Evolutionary conservation across 768 basidiomycete species (phyloP), one percentile per base, ranked within the genome.

Genomic region (Naganishia onofrii): DNA sequence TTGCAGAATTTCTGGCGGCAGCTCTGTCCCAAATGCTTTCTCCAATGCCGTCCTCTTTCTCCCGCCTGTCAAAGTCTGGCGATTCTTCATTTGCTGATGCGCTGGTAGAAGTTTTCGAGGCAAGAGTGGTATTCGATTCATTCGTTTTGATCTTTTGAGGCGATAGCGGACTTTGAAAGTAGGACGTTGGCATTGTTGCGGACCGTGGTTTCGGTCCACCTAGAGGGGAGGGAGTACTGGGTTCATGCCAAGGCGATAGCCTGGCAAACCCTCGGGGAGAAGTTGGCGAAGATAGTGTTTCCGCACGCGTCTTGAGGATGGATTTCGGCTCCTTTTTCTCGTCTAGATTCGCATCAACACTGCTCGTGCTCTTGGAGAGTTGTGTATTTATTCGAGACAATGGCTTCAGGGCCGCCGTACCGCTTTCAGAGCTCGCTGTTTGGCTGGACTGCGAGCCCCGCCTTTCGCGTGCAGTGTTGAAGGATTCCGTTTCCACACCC

Each of bases 141-240:
- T 55, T 29, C 38, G 55, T 3, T 15, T 48, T 26, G 8, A 23
- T 23, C 65, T 66, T 66, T 54, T 53, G n/a, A 21, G 44, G 54
- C 4, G 44, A 53, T 8, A 58, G 28, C 21, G 57, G 56, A 36
- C 68, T 69, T 17, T 38, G 28, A 44, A 60, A 48, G 68, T 48
- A 57, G 46, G 56, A 69, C 15, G 42, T 68, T 31, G 67, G 76
- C 46, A 77, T 63, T 2, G 79, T 80, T 1, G 76, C 76, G 10
- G 79, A 78, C 23, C 79, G 76, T 0, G 66, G 74, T 69, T 76
- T 75, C 19, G 46, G 56, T 32, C 44, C 54, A 15, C 51, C 65
- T 2, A 52, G 51, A 12, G 36, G 67, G 32, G 32, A 32, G n/a
- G 64, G 52, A 2, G 60, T 63, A 44, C 60, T 44, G 15, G 60